phyloP scores from a whole-genome alignment of 495 filamentous ascomycete genomes.

The Penicillium cinerascens region DNA sequence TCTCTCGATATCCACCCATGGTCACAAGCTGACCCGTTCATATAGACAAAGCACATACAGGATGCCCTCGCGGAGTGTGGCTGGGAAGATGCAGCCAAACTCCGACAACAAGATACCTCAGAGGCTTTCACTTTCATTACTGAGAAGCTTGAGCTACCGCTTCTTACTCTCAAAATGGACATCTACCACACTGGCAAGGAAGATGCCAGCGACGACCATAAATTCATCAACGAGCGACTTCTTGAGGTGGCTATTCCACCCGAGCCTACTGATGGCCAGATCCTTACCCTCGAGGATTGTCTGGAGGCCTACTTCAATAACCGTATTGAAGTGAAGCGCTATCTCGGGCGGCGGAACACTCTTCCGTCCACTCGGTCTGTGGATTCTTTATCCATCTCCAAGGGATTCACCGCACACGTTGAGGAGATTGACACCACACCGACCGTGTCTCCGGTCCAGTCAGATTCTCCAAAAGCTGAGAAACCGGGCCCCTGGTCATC shows the following conservation, averaged over 20 bases:
- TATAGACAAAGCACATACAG: slow-evolving; percentile 77
- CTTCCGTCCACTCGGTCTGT: slow-evolving; percentile 47
- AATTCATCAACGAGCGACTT: slow-evolving; percentile 84
- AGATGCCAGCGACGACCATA: slow-evolving; percentile 81
- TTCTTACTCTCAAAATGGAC: slow-evolving; percentile 90
- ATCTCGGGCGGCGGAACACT: slow-evolving; percentile 64
- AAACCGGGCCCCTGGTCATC: slow-evolving; percentile 31
- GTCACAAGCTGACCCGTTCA: slow-evolving; percentile 26
- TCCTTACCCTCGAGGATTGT: slow-evolving; percentile 80
- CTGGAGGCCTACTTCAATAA: slow-evolving; percentile 95
- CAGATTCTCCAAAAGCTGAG: slow-evolving; percentile 32
- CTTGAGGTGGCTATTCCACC: slow-evolving; percentile 86
- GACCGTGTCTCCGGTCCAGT: slow-evolving; percentile 37
- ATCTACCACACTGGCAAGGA: slow-evolving; percentile 88
- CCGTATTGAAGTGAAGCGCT: slow-evolving; percentile 80
- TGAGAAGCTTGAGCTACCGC: slow-evolving; percentile 78
- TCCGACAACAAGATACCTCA: slow-evolving; percentile 87
- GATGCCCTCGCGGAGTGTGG: slow-evolving; percentile 81
- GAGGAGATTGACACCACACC: slow-evolving; percentile 55
- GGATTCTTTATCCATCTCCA: slow-evolving; percentile 45
- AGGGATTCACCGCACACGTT: slow-evolving; percentile 50
- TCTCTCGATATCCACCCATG: not conserved
- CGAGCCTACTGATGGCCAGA: slow-evolving; percentile 54
- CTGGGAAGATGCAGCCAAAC: slow-evolving; percentile 74
- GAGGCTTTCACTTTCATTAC: slow-evolving; percentile 96